phyloP scores from a whole-genome alignment of 441 rosid genomes.

The Hura crepitans region DNA sequence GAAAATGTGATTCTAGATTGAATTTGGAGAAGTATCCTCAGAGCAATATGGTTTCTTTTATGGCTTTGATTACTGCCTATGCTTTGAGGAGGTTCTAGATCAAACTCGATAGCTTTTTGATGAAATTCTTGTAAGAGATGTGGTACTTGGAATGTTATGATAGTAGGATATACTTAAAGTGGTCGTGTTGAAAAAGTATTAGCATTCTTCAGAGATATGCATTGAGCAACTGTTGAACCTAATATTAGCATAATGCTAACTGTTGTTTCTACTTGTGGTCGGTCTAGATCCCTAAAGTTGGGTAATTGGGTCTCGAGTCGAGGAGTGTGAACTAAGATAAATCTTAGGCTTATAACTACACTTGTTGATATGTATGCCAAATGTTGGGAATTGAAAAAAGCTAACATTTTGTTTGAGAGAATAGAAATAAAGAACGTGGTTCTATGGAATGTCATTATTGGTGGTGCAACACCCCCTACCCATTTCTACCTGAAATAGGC shows the following conservation, averaged over 20 bases:
- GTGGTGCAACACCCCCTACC: too few relatives aligned
- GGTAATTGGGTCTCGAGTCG: slow-evolving; percentile 38
- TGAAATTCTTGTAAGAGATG: slow-evolving; percentile 55
- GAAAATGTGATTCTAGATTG: slow-evolving; percentile 37
- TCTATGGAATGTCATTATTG: slow-evolving; percentile 76
- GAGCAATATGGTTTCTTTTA: slow-evolving; percentile 45
- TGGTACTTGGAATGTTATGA: slow-evolving; percentile 76
- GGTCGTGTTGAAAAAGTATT: slow-evolving; percentile 41
- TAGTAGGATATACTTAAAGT: slow-evolving; percentile 41
- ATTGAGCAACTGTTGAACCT: slow-evolving; percentile 30
- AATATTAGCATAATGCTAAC: slow-evolving; percentile 45
- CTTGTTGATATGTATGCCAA: slow-evolving; percentile 66
- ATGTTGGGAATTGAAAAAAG: slow-evolving; percentile 49
- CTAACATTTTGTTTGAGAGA: slow-evolving; percentile 43
- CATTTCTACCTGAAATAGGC: too few relatives aligned
- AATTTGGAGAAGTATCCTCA: slow-evolving; percentile 45
- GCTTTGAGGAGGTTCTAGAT: slow-evolving; percentile 35
- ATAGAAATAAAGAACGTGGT: slow-evolving; percentile 47
- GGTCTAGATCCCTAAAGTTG: slow-evolving; percentile 32
- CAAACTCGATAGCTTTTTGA: slow-evolving; percentile 48
- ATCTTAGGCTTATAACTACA: slow-evolving; percentile 44
- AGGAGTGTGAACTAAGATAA: slow-evolving; percentile 34
- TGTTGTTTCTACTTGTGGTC: slow-evolving; percentile 52
- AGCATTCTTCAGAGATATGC: slow-evolving; percentile 39
- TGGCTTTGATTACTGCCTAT: slow-evolving; percentile 52